Conservation (phyloP, 805 yeast genomes). For the Monosporozyma solicola region DNA sequence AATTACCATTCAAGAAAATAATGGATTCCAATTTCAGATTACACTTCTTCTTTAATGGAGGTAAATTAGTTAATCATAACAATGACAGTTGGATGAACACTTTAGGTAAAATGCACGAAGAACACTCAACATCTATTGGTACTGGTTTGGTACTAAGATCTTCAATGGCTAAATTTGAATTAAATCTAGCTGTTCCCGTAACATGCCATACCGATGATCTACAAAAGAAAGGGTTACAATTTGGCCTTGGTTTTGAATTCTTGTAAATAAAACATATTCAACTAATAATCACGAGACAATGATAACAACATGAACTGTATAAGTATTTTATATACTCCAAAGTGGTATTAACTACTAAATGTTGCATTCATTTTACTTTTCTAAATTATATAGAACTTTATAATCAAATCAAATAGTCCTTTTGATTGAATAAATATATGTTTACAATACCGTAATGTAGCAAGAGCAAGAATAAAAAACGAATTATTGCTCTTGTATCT, state of each 20-base stretch:
- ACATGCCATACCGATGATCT: slow-evolving; percentile 42
- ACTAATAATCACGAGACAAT: background rate
- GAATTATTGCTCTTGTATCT: background rate
- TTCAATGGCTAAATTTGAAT: slow-evolving; percentile 59
- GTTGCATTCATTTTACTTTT: background rate
- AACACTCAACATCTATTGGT: slow-evolving; percentile 48
- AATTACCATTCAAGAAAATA: slow-evolving; percentile 43
- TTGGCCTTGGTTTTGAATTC: slow-evolving; percentile 55
- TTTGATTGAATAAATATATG: background rate
- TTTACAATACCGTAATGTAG: background rate
- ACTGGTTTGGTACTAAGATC: slow-evolving; percentile 52
- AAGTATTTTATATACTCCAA: background rate
- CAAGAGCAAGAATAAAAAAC: background rate
- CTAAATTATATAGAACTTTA: background rate
- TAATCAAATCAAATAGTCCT: background rate
- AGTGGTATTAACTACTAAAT: background rate
- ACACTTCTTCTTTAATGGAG: slow-evolving; percentile 59
- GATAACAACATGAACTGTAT: background rate
- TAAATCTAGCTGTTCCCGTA: slow-evolving; percentile 55
- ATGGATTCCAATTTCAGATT: slow-evolving; percentile 44
- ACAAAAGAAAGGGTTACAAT: slow-evolving; percentile 55
- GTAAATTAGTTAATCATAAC: slow-evolving; percentile 40
- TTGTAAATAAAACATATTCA: slow-evolving; percentile 26
- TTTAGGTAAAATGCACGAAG: slow-evolving; percentile 23
- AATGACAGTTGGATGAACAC: slow-evolving; percentile 13